phyloP scores from a whole-genome alignment of 2,329 filamentous ascomycete genomes.

The Phialocephala subalpina region DNA sequence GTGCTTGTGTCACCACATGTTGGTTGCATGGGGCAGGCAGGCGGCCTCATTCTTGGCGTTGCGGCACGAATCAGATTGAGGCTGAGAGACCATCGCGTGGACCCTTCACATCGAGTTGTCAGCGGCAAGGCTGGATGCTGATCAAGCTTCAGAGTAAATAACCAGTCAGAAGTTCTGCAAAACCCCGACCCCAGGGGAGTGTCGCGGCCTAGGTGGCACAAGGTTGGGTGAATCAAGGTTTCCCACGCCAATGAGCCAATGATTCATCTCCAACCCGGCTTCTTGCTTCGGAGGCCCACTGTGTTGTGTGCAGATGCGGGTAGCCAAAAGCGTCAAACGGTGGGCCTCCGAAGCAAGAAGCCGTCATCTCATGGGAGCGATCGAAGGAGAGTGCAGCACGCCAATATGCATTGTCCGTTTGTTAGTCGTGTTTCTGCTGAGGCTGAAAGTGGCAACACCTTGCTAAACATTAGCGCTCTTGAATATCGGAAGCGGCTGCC shows the following conservation, averaged over 20 bases:
- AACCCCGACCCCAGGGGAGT: neutral
- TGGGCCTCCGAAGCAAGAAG: too few relatives aligned
- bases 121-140: neutral
- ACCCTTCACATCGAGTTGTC: neutral
- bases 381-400: neutral
- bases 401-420: neutral
- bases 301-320: neutral
- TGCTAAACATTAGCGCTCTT: neutral
- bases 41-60: neutral
- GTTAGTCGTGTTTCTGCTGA: neutral
- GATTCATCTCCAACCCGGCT: neutral
- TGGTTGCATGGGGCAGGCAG: neutral
- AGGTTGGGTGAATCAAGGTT: neutral
- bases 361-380: neutral
- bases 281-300: neutral
- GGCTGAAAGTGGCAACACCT: neutral
- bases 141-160: constrained; percentile 1
- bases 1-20: neutral
- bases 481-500: neutral
- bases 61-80: constrained; percentile 4
- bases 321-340: neutral
- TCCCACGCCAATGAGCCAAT: neutral
- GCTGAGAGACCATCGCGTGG: neutral
- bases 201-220: neutral
- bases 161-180: neutral